These are phyloP conservation scores for Adansonia digitata DNA, from an alignment of 345 rosid species.

Conservation along the genomic window DNA sequence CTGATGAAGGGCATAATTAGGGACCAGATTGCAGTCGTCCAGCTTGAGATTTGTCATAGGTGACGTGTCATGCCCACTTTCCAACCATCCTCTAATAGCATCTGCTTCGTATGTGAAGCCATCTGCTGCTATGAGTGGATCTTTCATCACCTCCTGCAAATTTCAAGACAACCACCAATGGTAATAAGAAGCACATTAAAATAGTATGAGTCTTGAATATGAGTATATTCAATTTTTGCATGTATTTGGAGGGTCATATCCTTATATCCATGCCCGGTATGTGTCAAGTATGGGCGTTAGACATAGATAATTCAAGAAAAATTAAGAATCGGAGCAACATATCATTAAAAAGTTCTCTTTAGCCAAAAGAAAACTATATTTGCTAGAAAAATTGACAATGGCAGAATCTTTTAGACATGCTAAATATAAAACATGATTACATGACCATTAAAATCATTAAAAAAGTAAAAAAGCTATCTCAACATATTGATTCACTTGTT, in stretches of 20 bases:
- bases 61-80: conserved; percentile 73
- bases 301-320: too few relatives aligned
- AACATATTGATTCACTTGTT: conserved; percentile 7
- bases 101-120: conserved; percentile 91
- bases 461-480: too few relatives aligned
- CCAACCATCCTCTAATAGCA: conserved; percentile 80
- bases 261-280: too few relatives aligned
- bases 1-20: conserved; percentile 71
- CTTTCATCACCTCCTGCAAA: conserved; percentile 75
- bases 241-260: too few relatives aligned
- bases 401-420: background rate
- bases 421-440: background rate
- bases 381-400: background rate
- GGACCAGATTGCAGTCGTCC: conserved; percentile 60
- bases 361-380: background rate
- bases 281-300: too few relatives aligned
- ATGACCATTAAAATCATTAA: background rate
- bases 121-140: conserved; percentile 84
- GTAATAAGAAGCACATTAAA: background rate
- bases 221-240: too few relatives aligned
- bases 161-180: conserved; percentile 5
- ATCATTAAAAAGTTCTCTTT: background rate
- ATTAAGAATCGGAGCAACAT: too few relatives aligned
- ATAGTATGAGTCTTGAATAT: too few relatives aligned
- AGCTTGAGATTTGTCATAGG: conserved; percentile 91